Evolutionary conservation across 352 stramenopile genomes (phyloP).

Genomic region (Phytophthora pisi): DNA sequence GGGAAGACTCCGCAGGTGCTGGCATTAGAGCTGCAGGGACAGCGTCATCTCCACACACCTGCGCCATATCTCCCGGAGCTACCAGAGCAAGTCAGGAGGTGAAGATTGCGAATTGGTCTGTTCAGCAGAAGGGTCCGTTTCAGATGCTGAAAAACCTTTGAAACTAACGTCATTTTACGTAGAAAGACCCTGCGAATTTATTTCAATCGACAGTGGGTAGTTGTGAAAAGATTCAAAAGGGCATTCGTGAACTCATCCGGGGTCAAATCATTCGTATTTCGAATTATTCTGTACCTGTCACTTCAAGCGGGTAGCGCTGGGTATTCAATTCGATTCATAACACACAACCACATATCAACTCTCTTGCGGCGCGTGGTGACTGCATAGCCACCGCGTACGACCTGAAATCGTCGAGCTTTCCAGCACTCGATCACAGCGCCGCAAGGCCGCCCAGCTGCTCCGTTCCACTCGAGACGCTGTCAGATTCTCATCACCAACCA

Average conservation of each 20-base stretch:
- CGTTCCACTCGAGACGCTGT: conserved; percentile 19
- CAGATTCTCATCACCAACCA: conserved; percentile 33
- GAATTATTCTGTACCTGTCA: no score
- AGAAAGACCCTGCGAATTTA: neutral
- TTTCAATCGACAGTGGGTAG: neutral
- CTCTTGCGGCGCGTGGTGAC: conserved; percentile 28
- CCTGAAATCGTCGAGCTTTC: conserved; percentile 23
- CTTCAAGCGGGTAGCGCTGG: no score
- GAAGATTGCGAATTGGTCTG: no score
- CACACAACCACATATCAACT: conserved; percentile 4
- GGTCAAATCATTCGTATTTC: no score
- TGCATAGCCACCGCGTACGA: conserved; percentile 61
- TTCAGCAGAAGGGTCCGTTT: neutral
- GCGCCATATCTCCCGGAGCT: neutral
- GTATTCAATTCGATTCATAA: neutral
- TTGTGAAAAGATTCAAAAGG: no score
- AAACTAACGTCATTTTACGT: no score
- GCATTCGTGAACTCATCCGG: no score
- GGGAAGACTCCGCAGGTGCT: neutral
- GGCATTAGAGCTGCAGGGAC: neutral
- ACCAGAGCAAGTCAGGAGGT: no score
- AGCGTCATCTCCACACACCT: neutral
- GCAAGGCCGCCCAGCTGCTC: conserved; percentile 45
- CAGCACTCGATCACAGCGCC: conserved; percentile 38
- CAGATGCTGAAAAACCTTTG: neutral